A percentile compares a stretch with the other conserved stretches of the same genome.
phyloP scores from a whole-genome alignment of 2,329 filamentous ascomycete genomes.

The Fusarium euwallaceae region DNA sequence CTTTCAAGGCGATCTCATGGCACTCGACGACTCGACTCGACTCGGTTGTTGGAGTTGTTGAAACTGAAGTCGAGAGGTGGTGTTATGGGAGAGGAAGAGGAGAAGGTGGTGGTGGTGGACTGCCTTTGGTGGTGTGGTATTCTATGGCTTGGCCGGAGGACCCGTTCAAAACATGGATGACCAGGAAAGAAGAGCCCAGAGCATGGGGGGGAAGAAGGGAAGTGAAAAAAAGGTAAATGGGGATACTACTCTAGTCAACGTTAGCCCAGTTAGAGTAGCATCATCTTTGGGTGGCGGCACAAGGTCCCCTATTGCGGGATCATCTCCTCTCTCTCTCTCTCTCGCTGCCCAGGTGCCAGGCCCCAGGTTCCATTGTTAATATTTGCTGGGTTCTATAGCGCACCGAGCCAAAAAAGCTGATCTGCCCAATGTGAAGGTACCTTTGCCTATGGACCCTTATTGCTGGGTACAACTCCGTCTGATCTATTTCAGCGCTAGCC shows the following conservation, averaged over 20 bases:
- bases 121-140: constrained; percentile 5
- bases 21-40: not conserved
- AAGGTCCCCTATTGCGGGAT: constrained; percentile 11
- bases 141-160: constrained; percentile 5
- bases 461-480: constrained; percentile 17
- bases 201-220: not conserved
- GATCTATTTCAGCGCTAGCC: constrained; percentile 1
- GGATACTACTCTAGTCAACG: not conserved
- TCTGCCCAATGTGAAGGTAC: constrained; percentile 1
- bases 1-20: constrained; percentile 32
- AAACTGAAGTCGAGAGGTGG: not conserved
- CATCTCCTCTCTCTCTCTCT: not conserved
- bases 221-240: not conserved
- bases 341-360: not conserved
- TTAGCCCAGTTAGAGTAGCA: not conserved
- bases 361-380: not conserved
- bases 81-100: not conserved
- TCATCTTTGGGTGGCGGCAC: not conserved
- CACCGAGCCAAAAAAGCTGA: not conserved
- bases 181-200: not conserved
- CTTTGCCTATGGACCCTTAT: constrained; percentile 29
- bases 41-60: constrained; percentile 3
- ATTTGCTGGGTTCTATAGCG: constrained; percentile 3
- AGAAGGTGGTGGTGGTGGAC: not conserved
- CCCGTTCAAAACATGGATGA: not conserved